phyloP scores from a whole-genome alignment of 208 protist species.

The Crithidia thermophila region DNA sequence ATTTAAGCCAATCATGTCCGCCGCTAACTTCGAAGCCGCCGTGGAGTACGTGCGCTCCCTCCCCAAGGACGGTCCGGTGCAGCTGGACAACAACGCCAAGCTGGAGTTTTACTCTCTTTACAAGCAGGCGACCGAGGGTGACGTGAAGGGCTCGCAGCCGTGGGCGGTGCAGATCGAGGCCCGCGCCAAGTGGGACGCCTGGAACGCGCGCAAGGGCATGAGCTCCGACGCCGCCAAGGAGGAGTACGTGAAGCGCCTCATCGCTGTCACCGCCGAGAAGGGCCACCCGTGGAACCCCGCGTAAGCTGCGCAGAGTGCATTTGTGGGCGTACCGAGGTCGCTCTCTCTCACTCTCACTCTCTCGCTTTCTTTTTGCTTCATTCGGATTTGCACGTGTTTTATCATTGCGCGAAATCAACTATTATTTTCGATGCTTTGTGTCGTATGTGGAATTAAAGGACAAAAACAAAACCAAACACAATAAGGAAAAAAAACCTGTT shows the following conservation, averaged over 20 bases:
- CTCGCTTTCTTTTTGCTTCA: not conserved
- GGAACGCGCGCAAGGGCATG: constrained; percentile 88
- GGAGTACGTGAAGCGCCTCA: constrained; percentile 85
- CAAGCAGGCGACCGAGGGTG: constrained; percentile 97
- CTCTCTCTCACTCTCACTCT: too few relatives aligned
- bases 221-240: constrained; percentile 88
- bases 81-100: constrained; percentile 91
- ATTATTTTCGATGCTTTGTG: too few relatives aligned
- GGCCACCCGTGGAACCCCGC: constrained; percentile 70
- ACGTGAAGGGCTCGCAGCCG: constrained; percentile 90
- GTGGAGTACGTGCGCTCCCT: constrained; percentile 85
- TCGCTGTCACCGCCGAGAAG: constrained; percentile 70
- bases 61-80: constrained; percentile 76
- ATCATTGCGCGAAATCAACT: too few relatives aligned
- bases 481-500: too few relatives aligned
- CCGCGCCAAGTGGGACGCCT: constrained; percentile 94
- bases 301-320: constrained; percentile 2
- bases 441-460: too few relatives aligned
- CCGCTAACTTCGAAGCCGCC: constrained; percentile 77
- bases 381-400: too few relatives aligned
- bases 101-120: constrained; percentile 95
- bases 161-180: constrained; percentile 94
- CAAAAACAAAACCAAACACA: too few relatives aligned
- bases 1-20: constrained; percentile 45
- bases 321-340: too few relatives aligned